Conservation (phyloP, 805 yeast genomes). For the Yarrowia sp. region DNA sequence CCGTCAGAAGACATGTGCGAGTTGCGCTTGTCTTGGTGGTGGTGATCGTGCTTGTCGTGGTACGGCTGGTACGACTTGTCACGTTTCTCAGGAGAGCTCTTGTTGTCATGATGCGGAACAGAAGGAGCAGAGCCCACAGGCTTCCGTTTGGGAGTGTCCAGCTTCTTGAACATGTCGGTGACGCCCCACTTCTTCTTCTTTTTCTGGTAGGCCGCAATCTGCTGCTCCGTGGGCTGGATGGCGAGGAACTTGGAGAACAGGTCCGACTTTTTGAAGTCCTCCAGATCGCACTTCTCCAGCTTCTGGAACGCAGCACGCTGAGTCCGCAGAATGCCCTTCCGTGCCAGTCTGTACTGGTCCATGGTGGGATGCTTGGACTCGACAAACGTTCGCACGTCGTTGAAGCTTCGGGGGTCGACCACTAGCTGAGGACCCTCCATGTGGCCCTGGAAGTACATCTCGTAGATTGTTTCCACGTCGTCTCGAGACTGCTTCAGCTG, state of each 20-base stretch:
- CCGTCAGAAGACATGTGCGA: not conserved
- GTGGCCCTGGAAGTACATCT: constrained; percentile 43
- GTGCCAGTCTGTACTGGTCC: constrained; percentile 49
- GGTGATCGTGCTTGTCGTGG: not conserved
- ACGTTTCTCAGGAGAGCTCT: not conserved
- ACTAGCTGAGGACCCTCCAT: constrained; percentile 28
- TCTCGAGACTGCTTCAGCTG: constrained; percentile 36
- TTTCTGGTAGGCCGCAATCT: constrained; percentile 9
- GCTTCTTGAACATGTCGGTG: constrained; percentile 14
- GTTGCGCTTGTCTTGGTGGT: not conserved
- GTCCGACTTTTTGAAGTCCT: constrained; percentile 60
- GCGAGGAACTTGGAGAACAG: constrained; percentile 46
- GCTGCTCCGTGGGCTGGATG: constrained; percentile 16
- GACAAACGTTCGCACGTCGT: constrained; percentile 44
- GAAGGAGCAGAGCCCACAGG: not conserved
- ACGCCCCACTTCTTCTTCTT: constrained; percentile 14
- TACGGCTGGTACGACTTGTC: not conserved
- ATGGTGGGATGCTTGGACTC: constrained; percentile 30
- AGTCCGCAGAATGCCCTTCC: constrained; percentile 56
- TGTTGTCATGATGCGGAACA: not conserved
- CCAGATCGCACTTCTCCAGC: constrained; percentile 54
- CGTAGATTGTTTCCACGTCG: constrained; percentile 53
- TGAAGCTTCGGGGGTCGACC: constrained; percentile 24
- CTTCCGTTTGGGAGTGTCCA: not conserved
- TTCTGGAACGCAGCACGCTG: constrained; percentile 54